A percentile compares a stretch with the other conserved stretches of the same genome.
Conservation (phyloP, 306 rosid genomes). For the Morella rubra region DNA sequence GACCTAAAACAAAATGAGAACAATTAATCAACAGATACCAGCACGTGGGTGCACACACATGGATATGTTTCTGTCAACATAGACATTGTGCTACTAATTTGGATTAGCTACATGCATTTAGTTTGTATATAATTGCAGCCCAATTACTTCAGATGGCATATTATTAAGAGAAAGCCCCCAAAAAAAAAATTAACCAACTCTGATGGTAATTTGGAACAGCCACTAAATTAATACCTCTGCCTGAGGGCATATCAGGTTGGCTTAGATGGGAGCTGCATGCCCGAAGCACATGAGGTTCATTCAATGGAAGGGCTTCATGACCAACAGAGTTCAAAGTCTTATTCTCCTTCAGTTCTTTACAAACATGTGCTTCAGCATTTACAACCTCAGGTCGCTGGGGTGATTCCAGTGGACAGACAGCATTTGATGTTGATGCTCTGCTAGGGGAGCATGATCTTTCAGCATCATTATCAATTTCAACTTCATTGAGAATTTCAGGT, state of each 20-base stretch:
- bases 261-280: slow-evolving; percentile 56
- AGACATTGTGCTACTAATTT: not conserved
- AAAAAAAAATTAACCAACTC: not conserved
- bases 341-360: slow-evolving; percentile 43
- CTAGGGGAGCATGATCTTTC: slow-evolving; percentile 42
- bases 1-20: slow-evolving; percentile 42
- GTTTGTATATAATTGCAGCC: not conserved
- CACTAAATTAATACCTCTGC: slow-evolving; percentile 48
- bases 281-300: slow-evolving; percentile 43
- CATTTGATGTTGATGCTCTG: slow-evolving; percentile 34
- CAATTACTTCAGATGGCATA: not conserved
- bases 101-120: not conserved
- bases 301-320: slow-evolving; percentile 37
- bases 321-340: slow-evolving; percentile 36
- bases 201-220: slow-evolving; percentile 7
- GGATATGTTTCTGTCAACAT: not conserved
- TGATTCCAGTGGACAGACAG: slow-evolving; percentile 40
- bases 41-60: not conserved
- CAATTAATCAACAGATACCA: slow-evolving; percentile 11
- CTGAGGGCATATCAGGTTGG: slow-evolving; percentile 37
- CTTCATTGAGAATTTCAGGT: slow-evolving; percentile 41
- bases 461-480: slow-evolving; percentile 35
- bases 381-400: slow-evolving; percentile 60
- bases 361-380: slow-evolving; percentile 50
- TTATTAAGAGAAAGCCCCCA: not conserved